Evolutionary conservation across 352 stramenopile genomes (phyloP).

Genomic region (Pythium apleroticum): DNA sequence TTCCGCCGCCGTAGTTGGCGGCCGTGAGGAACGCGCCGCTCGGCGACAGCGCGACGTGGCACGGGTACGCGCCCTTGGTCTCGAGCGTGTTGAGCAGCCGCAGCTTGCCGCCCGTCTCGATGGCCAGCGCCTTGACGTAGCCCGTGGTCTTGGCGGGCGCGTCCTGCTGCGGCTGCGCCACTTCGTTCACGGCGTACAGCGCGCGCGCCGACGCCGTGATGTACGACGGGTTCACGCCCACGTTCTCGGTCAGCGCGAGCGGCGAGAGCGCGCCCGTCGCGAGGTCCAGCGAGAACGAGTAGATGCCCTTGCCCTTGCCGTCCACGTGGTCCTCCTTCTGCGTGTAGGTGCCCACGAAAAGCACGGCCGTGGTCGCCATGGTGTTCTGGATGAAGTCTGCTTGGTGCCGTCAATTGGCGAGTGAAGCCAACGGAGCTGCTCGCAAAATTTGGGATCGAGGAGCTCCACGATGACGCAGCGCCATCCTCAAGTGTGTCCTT

Average conservation of each 20-base stretch:
- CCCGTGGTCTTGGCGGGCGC: constrained; percentile 43
- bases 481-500: neutral
- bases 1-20: constrained; percentile 76
- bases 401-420: constrained; percentile 19
- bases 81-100: constrained; percentile 49
- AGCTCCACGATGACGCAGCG: too few species aligned
- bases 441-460: neutral
- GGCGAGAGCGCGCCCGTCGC: constrained; percentile 45
- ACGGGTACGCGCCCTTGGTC: constrained; percentile 55
- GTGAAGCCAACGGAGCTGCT: neutral
- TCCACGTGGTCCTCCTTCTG: constrained; percentile 77
- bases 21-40: constrained; percentile 54
- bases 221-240: constrained; percentile 76
- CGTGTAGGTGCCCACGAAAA: constrained; percentile 87
- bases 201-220: constrained; percentile 39
- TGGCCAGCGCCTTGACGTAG: constrained; percentile 54
- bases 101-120: constrained; percentile 42
- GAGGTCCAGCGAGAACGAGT: constrained; percentile 61
- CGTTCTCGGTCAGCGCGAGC: constrained; percentile 43
- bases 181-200: constrained; percentile 77
- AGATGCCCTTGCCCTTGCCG: constrained; percentile 72
- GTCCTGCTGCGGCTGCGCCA: constrained; percentile 37
- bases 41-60: constrained; percentile 57
- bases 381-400: neutral
- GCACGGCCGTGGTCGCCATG: constrained; percentile 33